Base-by-base conservation (phyloP, 805 yeast genomes). In the Zygoascus biomembranicola region DNA sequence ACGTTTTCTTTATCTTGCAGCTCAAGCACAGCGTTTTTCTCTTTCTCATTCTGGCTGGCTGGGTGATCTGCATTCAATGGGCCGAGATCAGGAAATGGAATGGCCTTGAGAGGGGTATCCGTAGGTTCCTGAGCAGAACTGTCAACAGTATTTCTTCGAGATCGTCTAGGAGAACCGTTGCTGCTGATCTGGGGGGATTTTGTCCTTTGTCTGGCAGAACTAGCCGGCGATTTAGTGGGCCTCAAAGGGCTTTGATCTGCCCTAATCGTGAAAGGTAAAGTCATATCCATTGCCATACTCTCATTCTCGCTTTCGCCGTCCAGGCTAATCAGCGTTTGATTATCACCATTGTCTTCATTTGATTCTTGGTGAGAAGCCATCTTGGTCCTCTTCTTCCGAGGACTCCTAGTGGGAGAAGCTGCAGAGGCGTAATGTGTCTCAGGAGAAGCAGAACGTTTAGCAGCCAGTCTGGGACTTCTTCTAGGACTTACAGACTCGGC, bases 281-380 rank as follows among this genome's bases (percentile, higher is more conserved):
- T 50, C 49, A 44, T 13, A 14, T 50, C 45, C 49, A 50, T 50
- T 16, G 53, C 16, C 19, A 13, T 39, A 18, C 32, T 37, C 8
- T 37, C 50, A 14, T 31, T n/a, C 11, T 32, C 43, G 18, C 28
- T 31, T 19, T 50, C 52, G 20, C 47, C 32, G 37, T 42, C 54
- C 19, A 52, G 23, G 19, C 48, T 51, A 31, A 54, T 51, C 18
- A 50, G 51, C 9, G 50, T 49, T 28, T 49, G 47, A 32, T 52
- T 52, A 13, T 20, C n/a, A 23, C 13, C 39, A 11, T 13, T 11
- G 16, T 13, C 39, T n/a, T 4, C 39, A n/a, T 5, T 35, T 35
- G 39, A 8, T 4, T 28, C 43, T 37, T 46, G 2, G 5, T 42
- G 6, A 23, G 51, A 20, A 31, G 49, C 5, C 16, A 18, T 26